Evolutionary conservation across 805 yeast species (phyloP), one percentile per base, ranked within the genome.

Genomic region (Wickerhamomyces ciferrii): DNA sequence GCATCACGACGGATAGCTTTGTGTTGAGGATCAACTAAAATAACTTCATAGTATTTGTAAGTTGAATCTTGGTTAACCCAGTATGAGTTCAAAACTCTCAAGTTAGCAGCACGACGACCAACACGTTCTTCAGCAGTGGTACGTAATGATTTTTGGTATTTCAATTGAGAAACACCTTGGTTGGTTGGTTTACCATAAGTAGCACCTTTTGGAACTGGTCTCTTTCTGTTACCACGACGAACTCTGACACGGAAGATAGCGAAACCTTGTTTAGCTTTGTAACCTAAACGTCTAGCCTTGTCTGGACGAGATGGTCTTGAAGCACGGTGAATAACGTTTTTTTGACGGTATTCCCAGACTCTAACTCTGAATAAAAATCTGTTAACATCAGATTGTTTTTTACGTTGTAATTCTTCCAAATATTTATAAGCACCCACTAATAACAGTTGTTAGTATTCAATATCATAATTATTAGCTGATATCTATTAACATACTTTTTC

Each of bases 111-210:
- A 74, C 94, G 89, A 74, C 97, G 90, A 70, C 97, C 99, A 68
- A 92, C 96, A 81, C 98, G 88, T 83, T 94, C 99, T 82, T 94
- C 99, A 68, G 99, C 99, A 67, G 97, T 91, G 66, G 96, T 82
- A 78, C 96, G 89, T 76, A 89, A 81, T 57, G 97, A 85, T 79
- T 92, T 89, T 83, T 94, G 99, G 96, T 90, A 91, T 82, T 94
- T 94, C 81, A 94, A 87, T 77, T 94, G 97, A 83, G 83, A 83
- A 64, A 94, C 94, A 88, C 99, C 99, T 81, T 89, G 96, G 96
- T 94, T 94, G 82, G 99, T 94, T 85, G 99, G 99, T 87, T 94
- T 94, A 88, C 99, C 99, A 85, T 94, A 92, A 74, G 98, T 94
- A 70, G 97, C 98, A 88, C 99, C 99, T 94, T 94, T 94, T 81